Evolutionary conservation across 768 basidiomycete species (phyloP).

Genomic region (Mycena leptocephala): DNA sequence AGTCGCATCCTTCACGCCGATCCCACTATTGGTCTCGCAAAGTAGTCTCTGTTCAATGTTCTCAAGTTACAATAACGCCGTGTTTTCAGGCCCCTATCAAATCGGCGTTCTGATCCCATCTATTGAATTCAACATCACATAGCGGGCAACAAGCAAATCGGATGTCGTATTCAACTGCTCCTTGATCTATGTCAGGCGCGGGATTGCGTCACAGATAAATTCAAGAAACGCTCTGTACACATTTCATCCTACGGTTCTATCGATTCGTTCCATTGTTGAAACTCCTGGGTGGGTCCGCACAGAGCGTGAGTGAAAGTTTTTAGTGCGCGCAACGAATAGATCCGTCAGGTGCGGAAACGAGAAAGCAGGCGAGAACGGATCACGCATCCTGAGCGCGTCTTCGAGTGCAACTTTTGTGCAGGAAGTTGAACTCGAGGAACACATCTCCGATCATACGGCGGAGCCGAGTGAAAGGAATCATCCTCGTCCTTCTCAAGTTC

Average conservation of each 20-base stretch:
- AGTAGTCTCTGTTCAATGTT: too few species aligned
- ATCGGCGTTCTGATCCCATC: neutral
- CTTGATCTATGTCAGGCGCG: neutral
- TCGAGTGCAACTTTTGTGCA: neutral
- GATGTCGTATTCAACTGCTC: neutral
- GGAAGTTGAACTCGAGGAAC: too few species aligned
- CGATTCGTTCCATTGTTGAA: neutral
- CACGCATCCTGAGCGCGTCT: neutral
- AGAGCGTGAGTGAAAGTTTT: neutral
- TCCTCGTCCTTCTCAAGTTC: too few species aligned
- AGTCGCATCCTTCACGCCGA: too few species aligned
- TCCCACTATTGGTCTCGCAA: too few species aligned
- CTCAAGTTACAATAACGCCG: too few species aligned
- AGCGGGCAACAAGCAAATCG: neutral
- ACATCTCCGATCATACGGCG: too few species aligned
- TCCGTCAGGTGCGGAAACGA: neutral
- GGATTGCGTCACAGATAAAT: neutral
- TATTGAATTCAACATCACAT: neutral
- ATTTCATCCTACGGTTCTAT: neutral
- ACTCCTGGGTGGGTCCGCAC: neutral
- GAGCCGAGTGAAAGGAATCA: too few species aligned
- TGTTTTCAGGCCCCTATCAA: neutral
- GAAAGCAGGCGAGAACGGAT: neutral
- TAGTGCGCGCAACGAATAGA: neutral
- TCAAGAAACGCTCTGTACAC: neutral